A percentile compares a stretch with the other conserved stretches of the same genome.
These are phyloP conservation scores for Cordyceps sp. DNA, from an alignment of 2,329 filamentous ascomycete species.

Conservation along the genomic window DNA sequence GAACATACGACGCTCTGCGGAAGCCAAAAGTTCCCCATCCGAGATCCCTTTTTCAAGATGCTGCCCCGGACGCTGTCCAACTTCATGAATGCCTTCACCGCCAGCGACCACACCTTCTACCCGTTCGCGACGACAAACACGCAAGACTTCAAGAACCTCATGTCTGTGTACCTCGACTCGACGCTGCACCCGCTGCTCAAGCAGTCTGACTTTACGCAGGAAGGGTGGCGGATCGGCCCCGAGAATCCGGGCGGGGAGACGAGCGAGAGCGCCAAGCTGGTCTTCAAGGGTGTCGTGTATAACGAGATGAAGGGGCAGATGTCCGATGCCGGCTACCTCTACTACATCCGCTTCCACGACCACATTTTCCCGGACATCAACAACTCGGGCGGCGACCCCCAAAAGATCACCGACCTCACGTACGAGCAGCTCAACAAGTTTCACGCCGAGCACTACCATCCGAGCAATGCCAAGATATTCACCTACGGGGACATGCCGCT, in stretches of 20 bases:
- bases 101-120: constrained; percentile 91
- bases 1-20: constrained; percentile 96
- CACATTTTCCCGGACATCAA: constrained; percentile 88
- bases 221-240: constrained; percentile 91
- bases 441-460: constrained; percentile 87
- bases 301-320: constrained; percentile 99
- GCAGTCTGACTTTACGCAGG: constrained; percentile 82
- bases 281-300: constrained; percentile 97
- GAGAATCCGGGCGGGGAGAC: constrained; percentile 57
- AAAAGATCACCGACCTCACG: constrained; percentile 90
- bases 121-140: constrained; percentile 94
- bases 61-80: constrained; percentile 94
- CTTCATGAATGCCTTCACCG: constrained; percentile 99
- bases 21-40: constrained; percentile 89
- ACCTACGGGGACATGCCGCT: constrained; percentile 92
- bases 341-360: constrained; percentile 89
- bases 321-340: constrained; percentile 92
- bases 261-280: constrained; percentile 48
- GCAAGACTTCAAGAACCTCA: constrained; percentile 88
- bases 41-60: constrained; percentile 99
- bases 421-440: constrained; percentile 80
- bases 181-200: constrained; percentile 83
- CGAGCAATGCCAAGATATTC: constrained; percentile 89
- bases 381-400: constrained; percentile 91
- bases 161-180: constrained; percentile 92